A percentile compares a stretch with the other conserved stretches of the same genome.
These are phyloP conservation scores for Cantharellus cinnabarinus DNA, from an alignment of 768 basidiomycete species.

Conservation along the genomic window DNA sequence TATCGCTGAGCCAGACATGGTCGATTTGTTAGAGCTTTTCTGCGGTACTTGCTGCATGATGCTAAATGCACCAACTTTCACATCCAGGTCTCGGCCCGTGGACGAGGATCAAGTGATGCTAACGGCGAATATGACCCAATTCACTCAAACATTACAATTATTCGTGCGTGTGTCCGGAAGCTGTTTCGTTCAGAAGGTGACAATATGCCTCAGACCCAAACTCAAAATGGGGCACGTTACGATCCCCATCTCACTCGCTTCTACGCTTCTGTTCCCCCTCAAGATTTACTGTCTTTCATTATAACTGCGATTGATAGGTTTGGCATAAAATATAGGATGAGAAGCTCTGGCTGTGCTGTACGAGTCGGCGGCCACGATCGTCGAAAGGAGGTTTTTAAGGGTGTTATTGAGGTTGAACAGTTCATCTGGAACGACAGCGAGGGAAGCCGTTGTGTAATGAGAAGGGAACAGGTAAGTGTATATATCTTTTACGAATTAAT, in stretches of 20 bases:
- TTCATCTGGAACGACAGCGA: constrained; percentile 25
- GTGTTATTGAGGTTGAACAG: constrained; percentile 50
- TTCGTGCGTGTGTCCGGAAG: constrained; percentile 36
- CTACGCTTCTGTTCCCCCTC: constrained; percentile 40
- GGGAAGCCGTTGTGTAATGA: constrained; percentile 29
- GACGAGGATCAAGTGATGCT: constrained; percentile 46
- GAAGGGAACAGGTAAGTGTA: constrained; percentile 7
- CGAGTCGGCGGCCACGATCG: constrained; percentile 52
- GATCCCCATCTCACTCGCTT: constrained; percentile 64
- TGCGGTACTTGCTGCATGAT: neutral
- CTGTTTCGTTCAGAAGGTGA: neutral
- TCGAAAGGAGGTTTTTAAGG: constrained; percentile 45
- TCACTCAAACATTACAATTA: constrained; percentile 60
- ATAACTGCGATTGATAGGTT: constrained; percentile 28
- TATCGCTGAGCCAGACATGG: constrained; percentile 16
- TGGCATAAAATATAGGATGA: constrained; percentile 18
- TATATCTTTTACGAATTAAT: neutral
- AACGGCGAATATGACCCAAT: constrained; percentile 37
- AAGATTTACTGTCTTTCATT: constrained; percentile 31
- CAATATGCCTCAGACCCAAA: constrained; percentile 42
- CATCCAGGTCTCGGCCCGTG: constrained; percentile 11
- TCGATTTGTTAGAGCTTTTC: neutral
- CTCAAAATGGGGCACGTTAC: constrained; percentile 51
- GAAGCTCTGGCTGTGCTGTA: constrained; percentile 16
- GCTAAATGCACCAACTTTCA: neutral